Conservation (phyloP, 2,329 filamentous ascomycete species). For the Waltergamsia citrina region DNA sequence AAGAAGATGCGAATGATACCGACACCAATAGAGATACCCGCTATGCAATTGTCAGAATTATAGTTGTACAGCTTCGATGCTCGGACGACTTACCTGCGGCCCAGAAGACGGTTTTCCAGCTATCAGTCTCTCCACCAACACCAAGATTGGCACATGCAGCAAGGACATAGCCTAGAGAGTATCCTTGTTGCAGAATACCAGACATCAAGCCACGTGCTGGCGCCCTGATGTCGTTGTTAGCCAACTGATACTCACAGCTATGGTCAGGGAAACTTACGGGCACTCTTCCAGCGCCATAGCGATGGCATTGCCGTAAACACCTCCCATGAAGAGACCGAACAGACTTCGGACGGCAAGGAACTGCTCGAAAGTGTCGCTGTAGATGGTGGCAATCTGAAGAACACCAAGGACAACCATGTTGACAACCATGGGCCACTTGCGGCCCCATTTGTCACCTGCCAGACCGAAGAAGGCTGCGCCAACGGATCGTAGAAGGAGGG, state of each 20-base stretch:
- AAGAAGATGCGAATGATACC: slow-evolving; percentile 59
- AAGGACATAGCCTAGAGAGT: slow-evolving; percentile 70
- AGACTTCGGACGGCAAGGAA: slow-evolving; percentile 67
- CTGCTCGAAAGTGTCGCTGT: slow-evolving; percentile 59
- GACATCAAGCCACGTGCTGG: slow-evolving; percentile 72
- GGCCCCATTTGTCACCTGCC: slow-evolving; percentile 68
- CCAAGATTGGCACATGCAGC: slow-evolving; percentile 68
- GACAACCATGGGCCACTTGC: slow-evolving; percentile 75
- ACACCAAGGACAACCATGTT: slow-evolving; percentile 67
- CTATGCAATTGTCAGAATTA: slow-evolving; percentile 16
- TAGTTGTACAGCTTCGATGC: not conserved
- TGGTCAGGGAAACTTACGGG: slow-evolving; percentile 35
- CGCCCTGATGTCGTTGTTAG: slow-evolving; percentile 22
- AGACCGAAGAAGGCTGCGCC: slow-evolving; percentile 71
- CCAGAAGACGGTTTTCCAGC: slow-evolving; percentile 73
- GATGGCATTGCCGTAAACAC: slow-evolving; percentile 70
- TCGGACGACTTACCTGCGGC: slow-evolving; percentile 36
- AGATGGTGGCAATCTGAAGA: slow-evolving; percentile 68
- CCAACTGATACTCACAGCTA: not conserved
- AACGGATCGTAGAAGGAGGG: slow-evolving; percentile 63
- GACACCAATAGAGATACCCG: slow-evolving; percentile 58
- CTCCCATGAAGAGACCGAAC: slow-evolving; percentile 74
- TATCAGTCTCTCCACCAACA: slow-evolving; percentile 52
- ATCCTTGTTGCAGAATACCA: slow-evolving; percentile 75
- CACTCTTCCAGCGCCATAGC: slow-evolving; percentile 70